phyloP scores from a whole-genome alignment of 495 filamentous ascomycete genomes.

The Glutinoglossum americanum region DNA sequence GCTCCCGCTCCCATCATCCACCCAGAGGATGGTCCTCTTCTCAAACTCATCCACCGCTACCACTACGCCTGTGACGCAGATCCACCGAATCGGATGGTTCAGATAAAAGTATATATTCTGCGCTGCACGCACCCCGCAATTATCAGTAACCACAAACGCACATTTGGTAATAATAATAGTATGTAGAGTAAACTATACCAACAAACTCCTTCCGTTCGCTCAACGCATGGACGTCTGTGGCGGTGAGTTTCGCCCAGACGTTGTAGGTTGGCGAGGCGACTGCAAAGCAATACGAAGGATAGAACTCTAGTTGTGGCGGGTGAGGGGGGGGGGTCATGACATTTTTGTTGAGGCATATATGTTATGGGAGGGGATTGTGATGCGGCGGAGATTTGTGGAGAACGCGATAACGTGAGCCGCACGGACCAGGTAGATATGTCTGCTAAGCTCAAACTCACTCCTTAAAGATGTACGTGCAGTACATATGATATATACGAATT shows the following conservation, averaged over 20 bases:
- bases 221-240: constrained; percentile 37
- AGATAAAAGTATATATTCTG: constrained; percentile 55
- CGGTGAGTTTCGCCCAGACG: constrained; percentile 61
- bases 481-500: too few relatives aligned
- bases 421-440: too few relatives aligned
- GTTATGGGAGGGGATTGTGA: neutral
- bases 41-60: constrained; percentile 50
- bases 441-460: too few relatives aligned
- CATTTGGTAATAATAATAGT: neutral
- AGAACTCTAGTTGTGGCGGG: constrained; percentile 24
- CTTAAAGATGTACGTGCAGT: too few relatives aligned
- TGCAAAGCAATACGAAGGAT: constrained; percentile 70
- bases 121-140: constrained; percentile 20
- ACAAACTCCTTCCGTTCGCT: neutral
- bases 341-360: neutral
- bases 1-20: constrained; percentile 84
- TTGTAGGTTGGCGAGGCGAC: constrained; percentile 59
- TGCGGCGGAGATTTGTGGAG: too few relatives aligned
- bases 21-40: constrained; percentile 20
- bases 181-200: neutral
- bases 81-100: constrained; percentile 83
- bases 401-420: too few relatives aligned
- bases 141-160: neutral
- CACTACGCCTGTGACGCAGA: constrained; percentile 52
- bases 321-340: neutral